These are phyloP conservation scores for Turnera subulata DNA, from an alignment of 345 rosid genomes.

Conservation along the genomic window DNA sequence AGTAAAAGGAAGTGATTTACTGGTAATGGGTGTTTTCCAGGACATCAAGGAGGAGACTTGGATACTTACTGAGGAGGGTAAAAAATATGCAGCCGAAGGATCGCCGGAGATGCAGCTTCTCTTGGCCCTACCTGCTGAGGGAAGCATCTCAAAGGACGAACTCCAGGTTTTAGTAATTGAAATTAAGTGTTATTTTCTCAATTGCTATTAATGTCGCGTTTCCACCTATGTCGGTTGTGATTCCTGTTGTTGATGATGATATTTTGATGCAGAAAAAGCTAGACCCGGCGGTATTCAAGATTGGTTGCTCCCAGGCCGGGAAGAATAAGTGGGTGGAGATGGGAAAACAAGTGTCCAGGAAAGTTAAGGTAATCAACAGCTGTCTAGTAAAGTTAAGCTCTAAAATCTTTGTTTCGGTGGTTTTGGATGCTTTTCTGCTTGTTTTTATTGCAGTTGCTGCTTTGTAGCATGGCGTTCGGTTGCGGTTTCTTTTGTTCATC, in stretches of 20 bases:
- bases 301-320: slow-evolving; percentile 74
- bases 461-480: too few relatives aligned
- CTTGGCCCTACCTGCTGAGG: slow-evolving; percentile 62
- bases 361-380: slow-evolving; percentile 48
- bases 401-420: too few relatives aligned
- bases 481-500: too few relatives aligned
- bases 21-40: slow-evolving; percentile 24
- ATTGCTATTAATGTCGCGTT: too few relatives aligned
- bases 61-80: slow-evolving; percentile 84
- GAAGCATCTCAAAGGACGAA: slow-evolving; percentile 64
- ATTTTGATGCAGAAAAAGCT: slow-evolving; percentile 58
- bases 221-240: neutral
- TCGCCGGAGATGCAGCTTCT: slow-evolving; percentile 85
- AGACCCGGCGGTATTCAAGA: slow-evolving; percentile 54
- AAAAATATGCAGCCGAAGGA: slow-evolving; percentile 61
- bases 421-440: too few relatives aligned
- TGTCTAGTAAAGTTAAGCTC: too few relatives aligned
- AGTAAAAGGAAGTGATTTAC: neutral
- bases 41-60: slow-evolving; percentile 67
- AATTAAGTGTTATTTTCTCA: neutral
- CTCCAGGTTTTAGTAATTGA: slow-evolving; percentile 45
- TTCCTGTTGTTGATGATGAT: slow-evolving; percentile 4
- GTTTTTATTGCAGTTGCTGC: too few relatives aligned
- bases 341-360: slow-evolving; percentile 83
- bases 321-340: slow-evolving; percentile 87